These are phyloP conservation scores for Suillus placidus DNA, from an alignment of 768 basidiomycete species.

Conservation along the genomic window DNA sequence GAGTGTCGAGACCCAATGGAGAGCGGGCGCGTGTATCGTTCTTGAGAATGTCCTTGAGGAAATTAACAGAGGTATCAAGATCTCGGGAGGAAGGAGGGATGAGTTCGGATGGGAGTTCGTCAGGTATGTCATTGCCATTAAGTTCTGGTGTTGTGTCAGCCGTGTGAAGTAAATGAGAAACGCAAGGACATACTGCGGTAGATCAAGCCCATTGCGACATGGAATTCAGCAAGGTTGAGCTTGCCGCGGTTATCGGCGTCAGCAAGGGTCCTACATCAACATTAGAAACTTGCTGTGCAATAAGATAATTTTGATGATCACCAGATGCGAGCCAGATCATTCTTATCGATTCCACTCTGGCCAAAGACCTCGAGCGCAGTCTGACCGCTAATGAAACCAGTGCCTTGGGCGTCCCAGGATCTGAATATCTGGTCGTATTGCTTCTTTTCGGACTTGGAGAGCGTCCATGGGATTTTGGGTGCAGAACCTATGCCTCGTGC, in stretches of 20 bases:
- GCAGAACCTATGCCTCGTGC: constrained; percentile 63
- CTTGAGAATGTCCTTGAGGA: constrained; percentile 84
- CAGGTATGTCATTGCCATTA: constrained; percentile 91
- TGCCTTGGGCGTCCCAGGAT: constrained; percentile 84
- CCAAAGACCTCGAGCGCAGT: constrained; percentile 93
- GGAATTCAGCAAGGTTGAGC: constrained; percentile 94
- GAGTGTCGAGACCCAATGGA: constrained; percentile 52
- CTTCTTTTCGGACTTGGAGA: constrained; percentile 91
- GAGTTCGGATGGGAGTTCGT: constrained; percentile 84
- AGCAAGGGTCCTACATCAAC: constrained; percentile 73
- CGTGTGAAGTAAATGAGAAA: not conserved
- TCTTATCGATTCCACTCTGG: constrained; percentile 84
- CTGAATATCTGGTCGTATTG: constrained; percentile 96
- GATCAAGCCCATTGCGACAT: constrained; percentile 98
- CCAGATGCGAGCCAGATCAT: constrained; percentile 95
- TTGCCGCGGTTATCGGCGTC: constrained; percentile 95
- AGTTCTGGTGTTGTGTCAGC: constrained; percentile 53
- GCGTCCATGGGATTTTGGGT: constrained; percentile 81
- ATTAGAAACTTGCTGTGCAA: constrained; percentile 7
- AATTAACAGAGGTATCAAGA: constrained; percentile 85
- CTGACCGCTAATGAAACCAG: constrained; percentile 84
- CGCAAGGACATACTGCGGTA: constrained; percentile 75
- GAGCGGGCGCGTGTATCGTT: constrained; percentile 81
- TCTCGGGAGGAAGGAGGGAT: constrained; percentile 90
- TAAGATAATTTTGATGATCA: constrained; percentile 40